Percentiles rank a stretch among this genome's conserved stretches.
phyloP scores from a whole-genome alignment of 2,329 filamentous ascomycete genomes.

The Davidsoniella eucalypti region DNA sequence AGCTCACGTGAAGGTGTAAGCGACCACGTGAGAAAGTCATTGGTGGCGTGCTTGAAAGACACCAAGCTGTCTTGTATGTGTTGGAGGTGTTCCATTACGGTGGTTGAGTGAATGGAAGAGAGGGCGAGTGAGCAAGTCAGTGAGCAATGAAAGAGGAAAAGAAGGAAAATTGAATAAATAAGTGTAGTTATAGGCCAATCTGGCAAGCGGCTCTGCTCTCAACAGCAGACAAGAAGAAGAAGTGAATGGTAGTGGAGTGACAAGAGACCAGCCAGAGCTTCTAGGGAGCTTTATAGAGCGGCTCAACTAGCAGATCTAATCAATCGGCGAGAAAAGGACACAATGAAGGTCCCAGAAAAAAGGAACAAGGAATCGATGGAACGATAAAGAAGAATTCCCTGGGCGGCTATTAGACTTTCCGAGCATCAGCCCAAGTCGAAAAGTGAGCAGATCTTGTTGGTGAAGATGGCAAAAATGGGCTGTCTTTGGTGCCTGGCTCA shows the following conservation, averaged over 20 bases:
- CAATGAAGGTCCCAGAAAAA: too few species aligned
- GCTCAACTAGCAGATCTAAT: too few species aligned
- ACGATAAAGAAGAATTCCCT: background rate
- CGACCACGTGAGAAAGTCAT: slow-evolving; percentile 31
- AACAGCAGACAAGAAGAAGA: too few species aligned
- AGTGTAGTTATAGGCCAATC: slow-evolving; percentile 10
- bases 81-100: slow-evolving; percentile 11
- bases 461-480: background rate
- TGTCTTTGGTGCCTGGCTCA: slow-evolving; percentile 1
- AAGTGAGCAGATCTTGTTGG: slow-evolving; percentile 8
- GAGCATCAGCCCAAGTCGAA: slow-evolving; percentile 1
- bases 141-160: background rate
- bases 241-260: too few species aligned
- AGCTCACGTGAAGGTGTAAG: slow-evolving; percentile 43
- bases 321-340: too few species aligned
- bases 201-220: background rate
- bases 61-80: slow-evolving; percentile 10
- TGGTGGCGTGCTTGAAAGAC: slow-evolving; percentile 23
- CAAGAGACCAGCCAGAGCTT: too few species aligned
- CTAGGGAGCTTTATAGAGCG: too few species aligned
- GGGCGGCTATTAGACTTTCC: background rate
- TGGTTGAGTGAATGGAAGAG: background rate
- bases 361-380: too few species aligned
- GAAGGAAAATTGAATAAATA: background rate
- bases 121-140: background rate